phyloP scores from a whole-genome alignment of 2,329 filamentous ascomycete species.

The Teratosphaeria pseudoeucalypti region DNA sequence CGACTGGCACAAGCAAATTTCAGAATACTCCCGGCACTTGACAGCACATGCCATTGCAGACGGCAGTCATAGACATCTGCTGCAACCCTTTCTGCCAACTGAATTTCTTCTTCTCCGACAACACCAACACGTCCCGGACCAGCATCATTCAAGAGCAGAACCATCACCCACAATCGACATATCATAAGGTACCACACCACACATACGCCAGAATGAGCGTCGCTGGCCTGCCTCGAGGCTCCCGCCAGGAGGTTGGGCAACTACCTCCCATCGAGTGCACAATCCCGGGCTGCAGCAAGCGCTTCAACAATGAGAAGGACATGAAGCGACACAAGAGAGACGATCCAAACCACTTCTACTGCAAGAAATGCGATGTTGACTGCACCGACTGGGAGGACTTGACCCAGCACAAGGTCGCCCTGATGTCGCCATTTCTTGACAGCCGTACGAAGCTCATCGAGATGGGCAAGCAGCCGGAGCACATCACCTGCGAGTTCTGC shows the following conservation, averaged over 20 bases:
- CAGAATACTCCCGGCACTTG: not conserved
- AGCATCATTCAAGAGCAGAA: not conserved
- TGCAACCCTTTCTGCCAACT: not conserved
- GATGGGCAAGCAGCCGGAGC: slow-evolving; percentile 23
- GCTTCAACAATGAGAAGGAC: slow-evolving; percentile 35
- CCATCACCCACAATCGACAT: not conserved
- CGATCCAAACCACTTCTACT: slow-evolving; percentile 34
- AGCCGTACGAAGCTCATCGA: slow-evolving; percentile 7
- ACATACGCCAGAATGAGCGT: not conserved
- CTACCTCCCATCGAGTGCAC: slow-evolving; percentile 23
- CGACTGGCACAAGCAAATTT: not conserved
- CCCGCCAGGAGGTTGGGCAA: slow-evolving; percentile 8
- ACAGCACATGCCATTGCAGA: not conserved
- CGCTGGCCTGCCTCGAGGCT: slow-evolving; percentile 9
- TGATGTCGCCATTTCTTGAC: slow-evolving; percentile 19
- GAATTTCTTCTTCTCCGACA: not conserved
- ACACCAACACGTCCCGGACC: not conserved
- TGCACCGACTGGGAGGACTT: slow-evolving; percentile 23
- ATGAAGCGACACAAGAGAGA: slow-evolving; percentile 44
- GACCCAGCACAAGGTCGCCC: slow-evolving; percentile 24
- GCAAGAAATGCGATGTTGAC: slow-evolving; percentile 33
- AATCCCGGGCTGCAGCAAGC: slow-evolving; percentile 38
- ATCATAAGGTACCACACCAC: not conserved
- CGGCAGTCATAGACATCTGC: not conserved
- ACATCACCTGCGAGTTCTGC: slow-evolving; percentile 48